Evolutionary conservation across 495 filamentous ascomycete species (phyloP), one percentile per base, ranked within the genome.

Genomic region (Hyaloscypha finlandica): DNA sequence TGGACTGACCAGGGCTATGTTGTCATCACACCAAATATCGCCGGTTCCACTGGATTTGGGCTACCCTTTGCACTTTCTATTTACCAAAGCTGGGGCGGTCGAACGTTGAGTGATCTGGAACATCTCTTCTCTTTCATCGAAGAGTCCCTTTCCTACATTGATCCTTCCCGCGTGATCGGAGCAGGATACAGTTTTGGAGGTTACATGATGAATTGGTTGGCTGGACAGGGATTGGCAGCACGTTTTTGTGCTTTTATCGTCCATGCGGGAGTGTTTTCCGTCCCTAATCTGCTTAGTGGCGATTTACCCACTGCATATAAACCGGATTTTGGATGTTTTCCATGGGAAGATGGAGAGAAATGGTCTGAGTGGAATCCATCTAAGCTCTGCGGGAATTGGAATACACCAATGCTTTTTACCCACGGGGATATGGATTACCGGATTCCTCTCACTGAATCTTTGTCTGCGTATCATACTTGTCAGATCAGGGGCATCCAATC

Each of bases 381-480:
- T 3, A 78, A 80, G 20, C 85, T 84, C 74, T 83, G 85, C 0
- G 82, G 74, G 29, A 75, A 84, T 52, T 97, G 94, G 94, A 81
- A 84, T 2, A 98, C 94, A 11, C 94, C 94, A 16, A 12, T 66
- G 39, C 64, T 84, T 67, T 84, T 97, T 70, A 92, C 97, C 59
- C 93, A 97, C 78, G 93, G 87, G 73, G 92, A 94, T 70, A 83
- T 95, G 29, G 94, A 98, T 76, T 97, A 96, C 75, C 85, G 94
- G 16, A 77, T 97, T 32, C 90, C 92, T 0, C 87, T 97, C 48
- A 82, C 81, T 0, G 93, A 97, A 75, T n/a, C n/a, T n/a, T n/a
- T n/a, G n/a, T n/a, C n/a, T n/a, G n/a, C n/a, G n/a, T n/a, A n/a
- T n/a, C n/a, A n/a, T n/a, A n/a, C n/a, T n/a, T n/a, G n/a, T n/a